These are phyloP conservation scores for Mycena venus DNA, from an alignment of 768 basidiomycete genomes.

Conservation along the genomic window DNA sequence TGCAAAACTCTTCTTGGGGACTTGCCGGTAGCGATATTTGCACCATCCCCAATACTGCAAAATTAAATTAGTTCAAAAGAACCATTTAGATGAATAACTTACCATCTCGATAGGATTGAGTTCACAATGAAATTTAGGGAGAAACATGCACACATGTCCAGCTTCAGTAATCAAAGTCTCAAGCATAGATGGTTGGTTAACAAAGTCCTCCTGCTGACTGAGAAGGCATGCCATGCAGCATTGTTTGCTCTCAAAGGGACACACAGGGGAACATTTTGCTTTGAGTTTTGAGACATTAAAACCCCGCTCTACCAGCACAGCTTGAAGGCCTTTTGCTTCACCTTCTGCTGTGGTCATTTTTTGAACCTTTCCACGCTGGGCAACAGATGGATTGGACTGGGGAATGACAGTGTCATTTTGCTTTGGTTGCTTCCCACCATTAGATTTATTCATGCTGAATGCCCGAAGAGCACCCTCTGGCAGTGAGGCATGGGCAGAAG, in stretches of 20 bases:
- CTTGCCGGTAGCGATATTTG: background rate
- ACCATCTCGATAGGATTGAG: slow-evolving; percentile 1
- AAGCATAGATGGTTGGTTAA: background rate
- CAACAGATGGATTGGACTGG: no score
- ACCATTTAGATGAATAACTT: background rate
- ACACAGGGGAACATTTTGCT: background rate
- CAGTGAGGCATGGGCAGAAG: background rate
- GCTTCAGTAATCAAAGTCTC: background rate
- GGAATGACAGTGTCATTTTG: no score
- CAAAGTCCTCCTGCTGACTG: background rate
- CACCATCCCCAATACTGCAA: no score
- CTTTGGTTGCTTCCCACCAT: no score
- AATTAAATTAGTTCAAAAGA: background rate
- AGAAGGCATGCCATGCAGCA: background rate
- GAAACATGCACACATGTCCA: background rate
- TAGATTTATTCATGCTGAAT: no score
- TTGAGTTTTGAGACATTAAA: background rate
- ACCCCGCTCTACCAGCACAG: background rate
- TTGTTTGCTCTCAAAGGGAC: background rate
- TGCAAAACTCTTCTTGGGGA: background rate
- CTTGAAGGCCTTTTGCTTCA: background rate
- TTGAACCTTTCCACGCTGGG: background rate
- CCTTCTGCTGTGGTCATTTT: background rate
- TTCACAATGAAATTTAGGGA: background rate
- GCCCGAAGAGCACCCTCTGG: background rate